These are phyloP conservation scores for Salix brachista DNA, from an alignment of 345 rosid genomes.

Conservation along the genomic window DNA sequence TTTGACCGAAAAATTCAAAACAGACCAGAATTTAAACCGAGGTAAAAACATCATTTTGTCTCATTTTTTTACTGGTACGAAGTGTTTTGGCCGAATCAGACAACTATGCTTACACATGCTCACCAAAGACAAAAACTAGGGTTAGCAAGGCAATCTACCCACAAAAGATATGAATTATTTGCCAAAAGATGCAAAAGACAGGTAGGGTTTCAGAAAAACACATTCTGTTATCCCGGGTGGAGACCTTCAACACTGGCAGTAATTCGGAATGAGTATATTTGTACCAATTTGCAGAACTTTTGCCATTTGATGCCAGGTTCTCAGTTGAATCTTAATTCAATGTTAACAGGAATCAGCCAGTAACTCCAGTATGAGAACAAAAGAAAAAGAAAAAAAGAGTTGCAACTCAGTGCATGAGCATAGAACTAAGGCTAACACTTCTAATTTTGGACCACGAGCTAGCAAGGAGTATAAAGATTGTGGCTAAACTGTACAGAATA, in stretches of 20 bases:
- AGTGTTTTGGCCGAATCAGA: too few relatives aligned
- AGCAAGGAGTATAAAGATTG: conserved; percentile 8
- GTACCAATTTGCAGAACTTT: background rate
- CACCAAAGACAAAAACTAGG: background rate
- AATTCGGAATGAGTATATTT: background rate
- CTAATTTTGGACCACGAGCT: conserved; percentile 6
- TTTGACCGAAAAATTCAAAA: too few relatives aligned
- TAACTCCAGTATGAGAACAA: background rate
- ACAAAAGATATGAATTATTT: too few relatives aligned
- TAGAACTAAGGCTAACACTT: background rate
- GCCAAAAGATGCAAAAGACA: too few relatives aligned
- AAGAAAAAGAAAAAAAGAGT: background rate
- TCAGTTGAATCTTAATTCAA: background rate
- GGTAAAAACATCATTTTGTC: too few relatives aligned
- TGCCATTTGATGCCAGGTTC: background rate
- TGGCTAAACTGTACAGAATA: conserved; percentile 39
- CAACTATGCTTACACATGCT: background rate
- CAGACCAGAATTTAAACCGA: too few relatives aligned
- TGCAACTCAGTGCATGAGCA: background rate
- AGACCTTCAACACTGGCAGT: background rate
- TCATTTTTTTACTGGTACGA: too few relatives aligned
- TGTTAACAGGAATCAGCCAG: background rate
- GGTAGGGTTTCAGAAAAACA: too few relatives aligned
- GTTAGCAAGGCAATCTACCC: too few relatives aligned
- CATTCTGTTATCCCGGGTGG: too few relatives aligned